Conservation (phyloP, 2,329 filamentous ascomycete genomes). For the Cladosporium sp. region DNA sequence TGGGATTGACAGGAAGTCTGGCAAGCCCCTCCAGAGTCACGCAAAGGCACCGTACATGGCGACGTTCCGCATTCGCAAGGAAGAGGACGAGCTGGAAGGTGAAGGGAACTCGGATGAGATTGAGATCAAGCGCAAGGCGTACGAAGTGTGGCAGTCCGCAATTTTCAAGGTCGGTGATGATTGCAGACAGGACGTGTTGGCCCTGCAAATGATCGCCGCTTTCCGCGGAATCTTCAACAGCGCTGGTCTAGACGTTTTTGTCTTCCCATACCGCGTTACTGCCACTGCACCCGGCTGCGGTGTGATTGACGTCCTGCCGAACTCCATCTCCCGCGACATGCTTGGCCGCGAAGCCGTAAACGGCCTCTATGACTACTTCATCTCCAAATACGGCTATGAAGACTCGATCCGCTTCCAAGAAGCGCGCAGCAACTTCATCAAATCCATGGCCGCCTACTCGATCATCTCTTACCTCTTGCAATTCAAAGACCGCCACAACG, state of each 20-base stretch:
- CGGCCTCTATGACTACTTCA: conserved; percentile 96
- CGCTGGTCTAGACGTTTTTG: conserved; percentile 92
- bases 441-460: conserved; percentile 98
- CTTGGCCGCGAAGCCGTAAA: conserved; percentile 96
- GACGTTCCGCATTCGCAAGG: conserved; percentile 93
- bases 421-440: conserved; percentile 95
- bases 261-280: conserved; percentile 95
- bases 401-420: conserved; percentile 93
- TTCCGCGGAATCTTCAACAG: conserved; percentile 97
- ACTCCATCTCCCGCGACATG: conserved; percentile 98
- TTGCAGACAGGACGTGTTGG: conserved; percentile 93
- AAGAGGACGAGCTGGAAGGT: conserved; percentile 53
- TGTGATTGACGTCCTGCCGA: conserved; percentile 96
- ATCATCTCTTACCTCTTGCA: conserved; percentile 95
- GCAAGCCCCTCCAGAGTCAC: conserved; percentile 94
- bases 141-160: conserved; percentile 98
- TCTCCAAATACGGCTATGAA: conserved; percentile 95
- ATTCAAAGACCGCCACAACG: conserved; percentile 99
- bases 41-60: conserved; percentile 99
- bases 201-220: conserved; percentile 94
- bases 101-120: conserved; percentile 14
- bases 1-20: conserved; percentile 95
- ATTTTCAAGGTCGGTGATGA: conserved; percentile 99
- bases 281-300: conserved; percentile 96
- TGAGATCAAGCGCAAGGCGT: conserved; percentile 41